These are phyloP conservation scores for Apiotrichum laibachii DNA, from an alignment of 1,284 basidiomycete species.

Conservation along the genomic window DNA sequence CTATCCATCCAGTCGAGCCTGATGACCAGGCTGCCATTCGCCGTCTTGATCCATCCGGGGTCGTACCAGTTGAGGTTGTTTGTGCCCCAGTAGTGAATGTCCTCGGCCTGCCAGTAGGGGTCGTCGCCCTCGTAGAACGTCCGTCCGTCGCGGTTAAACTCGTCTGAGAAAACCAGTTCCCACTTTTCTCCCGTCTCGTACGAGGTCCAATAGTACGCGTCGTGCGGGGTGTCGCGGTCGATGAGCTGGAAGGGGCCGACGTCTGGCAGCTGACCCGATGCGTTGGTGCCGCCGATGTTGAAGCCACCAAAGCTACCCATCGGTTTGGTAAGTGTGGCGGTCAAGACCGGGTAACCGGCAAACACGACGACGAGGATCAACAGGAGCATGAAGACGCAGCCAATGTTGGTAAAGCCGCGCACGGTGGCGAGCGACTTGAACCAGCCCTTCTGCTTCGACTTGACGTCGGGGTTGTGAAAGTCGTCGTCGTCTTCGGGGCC, in stretches of 20 bases:
- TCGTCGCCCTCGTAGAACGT: conserved; percentile 59
- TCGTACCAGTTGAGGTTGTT: conserved; percentile 65
- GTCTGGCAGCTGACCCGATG: conserved; percentile 54
- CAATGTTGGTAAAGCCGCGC: conserved; percentile 16
- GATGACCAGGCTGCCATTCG: conserved; percentile 70
- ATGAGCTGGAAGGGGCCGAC: conserved; percentile 54
- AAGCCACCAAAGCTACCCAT: conserved; percentile 48
- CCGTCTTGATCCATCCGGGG: conserved; percentile 59
- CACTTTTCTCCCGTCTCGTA: conserved; percentile 69
- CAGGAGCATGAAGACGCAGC: conserved; percentile 59
- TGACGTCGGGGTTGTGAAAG: conserved; percentile 43
- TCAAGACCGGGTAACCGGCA: conserved; percentile 75
- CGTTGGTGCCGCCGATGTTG: conserved; percentile 74
- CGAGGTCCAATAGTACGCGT: conserved; percentile 58
- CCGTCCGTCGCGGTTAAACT: conserved; percentile 75
- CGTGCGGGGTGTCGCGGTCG: conserved; percentile 66
- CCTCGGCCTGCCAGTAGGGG: conserved; percentile 58
- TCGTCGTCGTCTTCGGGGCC: conserved; percentile 49
- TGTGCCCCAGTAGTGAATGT: conserved; percentile 64
- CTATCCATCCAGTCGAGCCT: conserved; percentile 58
- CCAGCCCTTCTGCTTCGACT: conserved; percentile 16
- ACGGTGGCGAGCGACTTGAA: conserved; percentile 9
- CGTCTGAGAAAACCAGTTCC: conserved; percentile 84
- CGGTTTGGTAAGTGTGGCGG: conserved; percentile 37
- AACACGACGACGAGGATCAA: conserved; percentile 57